phyloP scores from a whole-genome alignment of 78 protist genomes.

The Dictyostelium brefeldianum region DNA sequence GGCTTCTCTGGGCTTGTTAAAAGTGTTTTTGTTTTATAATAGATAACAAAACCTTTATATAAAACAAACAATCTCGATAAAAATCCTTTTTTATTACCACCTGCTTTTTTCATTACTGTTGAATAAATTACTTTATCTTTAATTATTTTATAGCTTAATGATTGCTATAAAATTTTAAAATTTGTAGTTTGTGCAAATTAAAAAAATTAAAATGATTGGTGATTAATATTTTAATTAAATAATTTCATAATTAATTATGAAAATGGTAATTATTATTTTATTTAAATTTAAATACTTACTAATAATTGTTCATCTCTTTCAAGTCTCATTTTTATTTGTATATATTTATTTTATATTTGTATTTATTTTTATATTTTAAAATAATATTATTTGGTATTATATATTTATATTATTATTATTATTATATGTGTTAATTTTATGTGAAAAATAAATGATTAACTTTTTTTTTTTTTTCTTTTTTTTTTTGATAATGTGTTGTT shows the following conservation, averaged over 20 bases:
- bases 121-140: conserved; percentile 47
- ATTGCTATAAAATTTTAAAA: neutral
- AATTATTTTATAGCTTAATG: conserved; percentile 17
- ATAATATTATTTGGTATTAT: no score
- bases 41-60: conserved; percentile 50
- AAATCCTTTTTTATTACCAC: conserved; percentile 76
- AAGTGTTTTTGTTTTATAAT: conserved; percentile 43
- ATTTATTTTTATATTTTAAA: no score
- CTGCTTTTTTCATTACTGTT: conserved; percentile 63
- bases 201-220: neutral
- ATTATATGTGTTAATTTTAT: no score
- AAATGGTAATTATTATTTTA: neutral
- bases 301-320: conserved; percentile 21
- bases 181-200: neutral
- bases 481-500: no score
- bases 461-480: no score
- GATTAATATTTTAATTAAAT: neutral
- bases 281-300: neutral
- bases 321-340: conserved; percentile 12
- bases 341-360: no score
- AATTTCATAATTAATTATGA: neutral
- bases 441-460: no score
- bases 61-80: conserved; percentile 61
- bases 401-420: no score
- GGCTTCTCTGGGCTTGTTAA: conserved; percentile 57